Base-by-base conservation (phyloP, 768 basidiomycete species). In the Tricholoma matsutake region DNA sequence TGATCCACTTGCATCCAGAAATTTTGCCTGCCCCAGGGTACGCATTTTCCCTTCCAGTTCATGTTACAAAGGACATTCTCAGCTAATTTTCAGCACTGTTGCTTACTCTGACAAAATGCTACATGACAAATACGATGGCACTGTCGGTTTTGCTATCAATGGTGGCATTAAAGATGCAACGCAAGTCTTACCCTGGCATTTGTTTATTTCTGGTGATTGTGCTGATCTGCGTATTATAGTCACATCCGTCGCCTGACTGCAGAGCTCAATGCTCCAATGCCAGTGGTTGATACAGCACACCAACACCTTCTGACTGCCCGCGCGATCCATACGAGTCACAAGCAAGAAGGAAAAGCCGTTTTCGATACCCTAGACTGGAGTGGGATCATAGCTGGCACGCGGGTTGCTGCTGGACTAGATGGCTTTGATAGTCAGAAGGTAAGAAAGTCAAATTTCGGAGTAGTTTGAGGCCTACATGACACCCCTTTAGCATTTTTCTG, bases 161-260 rank as follows among this genome's bases (percentile, higher is more conserved):
- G 91, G 91, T n/a, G 94, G 92, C 16, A 86, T 96, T 68, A 94
- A 94, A 68, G 94, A 95, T 68, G 88, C 91, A 0, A 73, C 82
- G 81, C 87, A 68, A 49, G 82, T 77, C 6, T 2, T 20, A n/a
- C 20, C 29, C 53, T 22, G 49, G 56, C 34, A 28, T n/a, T 13
- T 6, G 61, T 34, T 31, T 7, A 28, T 18, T 57, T 8, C 8
- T 32, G 16, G 3, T 18, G 51, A 32, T 14, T 18, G 55, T 56
- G 35, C 31, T 63, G 41, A 64, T 32, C 47, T n/a, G 16, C 29
- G 6, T 43, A 45, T 59, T 20, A 9, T 61, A 85, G 84, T 28
- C 88, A 89, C 69, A 86, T 94, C 57, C 87, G 89, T 58, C 82
- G 80, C 54, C 78, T 95, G 9, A 84, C 86, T 0, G 79, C 85